Base-by-base conservation (phyloP, 2,329 filamentous ascomycete genomes). In the Claviceps citrina region DNA sequence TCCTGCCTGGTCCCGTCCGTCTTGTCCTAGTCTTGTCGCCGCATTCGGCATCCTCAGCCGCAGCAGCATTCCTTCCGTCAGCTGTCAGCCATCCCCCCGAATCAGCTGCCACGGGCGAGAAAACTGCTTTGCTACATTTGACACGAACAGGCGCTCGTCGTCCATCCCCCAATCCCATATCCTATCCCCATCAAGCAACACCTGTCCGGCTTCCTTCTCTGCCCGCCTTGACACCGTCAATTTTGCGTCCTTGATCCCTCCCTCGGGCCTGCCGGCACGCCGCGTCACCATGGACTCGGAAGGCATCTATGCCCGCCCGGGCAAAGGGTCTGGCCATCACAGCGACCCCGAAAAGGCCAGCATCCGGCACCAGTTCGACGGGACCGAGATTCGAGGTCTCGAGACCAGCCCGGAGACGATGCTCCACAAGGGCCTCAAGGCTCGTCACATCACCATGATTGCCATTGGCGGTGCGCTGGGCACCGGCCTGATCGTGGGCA, bases 401-500 rank as follows among this genome's bases (percentile, higher is more conserved):
- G 67, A 70, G 61, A 70, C 67, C 13, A 63, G 60, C 38, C 53
- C 59, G 24, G 64, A 67, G 45, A 69, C 66, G 36, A 55, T 58
- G 47, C 62, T 71, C 41, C 66, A 69, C 43, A 64, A 67, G n/a
- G 68, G 66, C 19, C 66, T 71, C 49, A 67, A 70, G 54, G 65
- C 68, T 16, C 66, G 68, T 8, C 68, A 71, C 55, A 71, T 71
- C 51, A 69, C 65, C 52, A 71, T 71, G 68, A 71, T 71, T 58
- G 81, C 81, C 48, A 81, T 84, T 43, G 81, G 80, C 51, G 81
- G 81, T 56, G 79, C 81, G 45, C 76, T 84, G 44, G 81, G 75
- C 41, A 84, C 79, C 39, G 81, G 81, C 56, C 65, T 85, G 41
- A 81, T 85, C 47, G 79, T 85, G 51, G 80, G 80, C 46, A 78